These are phyloP conservation scores for Kodamaea nitidulidarum DNA, from an alignment of 805 yeast species.

Conservation along the genomic window DNA sequence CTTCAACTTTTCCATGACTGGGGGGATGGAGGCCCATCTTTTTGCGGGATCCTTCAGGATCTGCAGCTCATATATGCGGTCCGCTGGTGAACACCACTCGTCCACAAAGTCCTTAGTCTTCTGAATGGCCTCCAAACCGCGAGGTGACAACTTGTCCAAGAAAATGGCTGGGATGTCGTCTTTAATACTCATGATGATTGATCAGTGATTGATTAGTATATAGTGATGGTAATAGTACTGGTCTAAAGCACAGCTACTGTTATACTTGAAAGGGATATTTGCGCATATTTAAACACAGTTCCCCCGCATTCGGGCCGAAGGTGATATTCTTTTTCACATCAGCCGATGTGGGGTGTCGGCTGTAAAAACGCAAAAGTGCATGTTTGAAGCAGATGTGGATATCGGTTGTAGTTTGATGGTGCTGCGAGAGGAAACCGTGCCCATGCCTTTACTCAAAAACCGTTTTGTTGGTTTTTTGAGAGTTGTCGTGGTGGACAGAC, in stretches of 20 bases:
- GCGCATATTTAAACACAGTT: not conserved
- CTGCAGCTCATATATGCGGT: constrained; percentile 39
- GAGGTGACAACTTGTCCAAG: constrained; percentile 31
- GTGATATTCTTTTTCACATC: not conserved
- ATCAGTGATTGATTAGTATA: not conserved
- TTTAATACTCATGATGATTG: constrained; percentile 14
- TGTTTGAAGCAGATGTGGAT: not conserved
- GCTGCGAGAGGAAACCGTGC: no score
- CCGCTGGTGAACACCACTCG: constrained; percentile 55
- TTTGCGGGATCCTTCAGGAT: constrained; percentile 33
- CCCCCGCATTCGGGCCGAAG: not conserved
- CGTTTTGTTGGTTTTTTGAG: no score
- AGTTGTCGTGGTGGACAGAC: no score
- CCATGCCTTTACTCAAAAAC: no score
- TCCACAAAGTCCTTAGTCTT: constrained; percentile 49
- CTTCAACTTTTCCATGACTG: constrained; percentile 49
- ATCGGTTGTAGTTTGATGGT: no score
- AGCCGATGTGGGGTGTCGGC: constrained; percentile 1
- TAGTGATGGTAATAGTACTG: not conserved
- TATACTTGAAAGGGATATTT: no score
- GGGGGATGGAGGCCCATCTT: constrained; percentile 49
- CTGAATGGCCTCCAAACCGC: constrained; percentile 36
- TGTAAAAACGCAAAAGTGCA: not conserved
- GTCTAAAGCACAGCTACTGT: no score
- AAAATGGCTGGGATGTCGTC: constrained; percentile 42